Percentiles rank a stretch among this genome's conserved stretches.
Conservation (phyloP, 495 filamentous ascomycete species). For the Neurospora sp. region DNA sequence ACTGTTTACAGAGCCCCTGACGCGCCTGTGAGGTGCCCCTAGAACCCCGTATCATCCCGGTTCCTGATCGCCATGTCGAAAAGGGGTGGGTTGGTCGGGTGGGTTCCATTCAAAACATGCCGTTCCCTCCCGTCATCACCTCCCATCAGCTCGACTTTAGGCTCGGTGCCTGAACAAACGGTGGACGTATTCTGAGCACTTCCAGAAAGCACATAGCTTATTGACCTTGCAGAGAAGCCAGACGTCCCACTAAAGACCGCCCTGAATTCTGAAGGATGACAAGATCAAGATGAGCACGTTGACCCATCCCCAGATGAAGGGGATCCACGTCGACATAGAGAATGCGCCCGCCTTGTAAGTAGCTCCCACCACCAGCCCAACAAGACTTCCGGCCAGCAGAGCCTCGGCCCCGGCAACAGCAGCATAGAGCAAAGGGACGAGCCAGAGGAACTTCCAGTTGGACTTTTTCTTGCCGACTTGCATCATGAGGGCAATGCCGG, state of each 20-base stretch:
- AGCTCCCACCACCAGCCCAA: conserved; percentile 76
- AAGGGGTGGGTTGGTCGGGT: neutral
- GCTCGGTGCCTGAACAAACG: conserved; percentile 39
- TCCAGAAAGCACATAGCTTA: neutral
- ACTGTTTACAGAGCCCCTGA: neutral
- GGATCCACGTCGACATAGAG: conserved; percentile 94
- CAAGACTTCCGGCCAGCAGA: conserved; percentile 75
- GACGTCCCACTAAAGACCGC: conserved; percentile 57
- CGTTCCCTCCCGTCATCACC: neutral
- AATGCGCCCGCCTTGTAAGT: conserved; percentile 85
- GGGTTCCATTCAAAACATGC: neutral
- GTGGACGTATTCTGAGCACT: neutral
- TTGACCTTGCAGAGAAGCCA: neutral
- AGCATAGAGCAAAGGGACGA: conserved; percentile 65
- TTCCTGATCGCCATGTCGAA: neutral
- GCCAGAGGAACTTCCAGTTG: conserved; percentile 67
- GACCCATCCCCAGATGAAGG: conserved; percentile 87
- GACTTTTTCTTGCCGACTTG: conserved; percentile 45
- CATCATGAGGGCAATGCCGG: conserved; percentile 62
- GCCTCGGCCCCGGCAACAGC: conserved; percentile 72
- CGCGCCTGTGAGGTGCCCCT: neutral
- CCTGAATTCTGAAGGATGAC: conserved; percentile 90
- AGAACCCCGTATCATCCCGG: neutral
- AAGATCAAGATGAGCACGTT: conserved; percentile 83
- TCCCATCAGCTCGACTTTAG: conserved; percentile 10